Evolutionary conservation across 179 eudicot genomes (phyloP), one percentile per base, ranked within the genome.

Genomic region (Amaranthus tricolor): DNA sequence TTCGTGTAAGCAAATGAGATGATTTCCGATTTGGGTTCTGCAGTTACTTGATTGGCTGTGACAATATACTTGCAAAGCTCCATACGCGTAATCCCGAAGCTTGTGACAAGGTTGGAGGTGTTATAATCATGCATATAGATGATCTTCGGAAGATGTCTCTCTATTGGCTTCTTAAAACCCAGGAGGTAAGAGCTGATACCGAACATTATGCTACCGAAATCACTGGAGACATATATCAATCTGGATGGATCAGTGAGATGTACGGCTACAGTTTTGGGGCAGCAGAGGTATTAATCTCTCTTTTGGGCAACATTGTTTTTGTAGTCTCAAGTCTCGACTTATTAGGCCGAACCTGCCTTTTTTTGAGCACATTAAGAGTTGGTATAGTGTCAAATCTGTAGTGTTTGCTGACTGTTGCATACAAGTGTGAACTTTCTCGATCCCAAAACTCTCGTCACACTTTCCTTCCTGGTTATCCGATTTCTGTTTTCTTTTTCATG

Each of bases 231-330:
- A 78, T 93, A 54, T 93, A 93, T 74, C 87, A 88, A 79, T 76
- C 89, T 77, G 99, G 99, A 71, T 95, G 96, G 99, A 89, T 95
- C 78, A 95, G 99, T 83, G 97, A 95, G 84, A 95, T 95, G 99
- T 95, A 95, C 79, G 99, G 99, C 57, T 95, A 95, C 84, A 86
- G 95, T 63, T 95, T 95, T 81, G 99, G 88, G 16, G 99, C 99
- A 47, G 97, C 99, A 62, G 99, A 95, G 99, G 99, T 93, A 86
- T 44, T 2, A 31, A 56, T 78, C 56, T 64, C 12, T 65, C 40
- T 7, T 65, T n/a, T 65, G 3, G 31, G 31, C 15, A 65, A 65
- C 12, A 20, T 65, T 47, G 15, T 45, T 31, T 45, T 47, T 17
- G 12, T 45, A 31, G 10, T 1, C 68, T 65, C 12, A 14, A 45